These are phyloP conservation scores for Globisporangium acanthophoron DNA, from an alignment of 352 stramenopile species.

Conservation along the genomic window DNA sequence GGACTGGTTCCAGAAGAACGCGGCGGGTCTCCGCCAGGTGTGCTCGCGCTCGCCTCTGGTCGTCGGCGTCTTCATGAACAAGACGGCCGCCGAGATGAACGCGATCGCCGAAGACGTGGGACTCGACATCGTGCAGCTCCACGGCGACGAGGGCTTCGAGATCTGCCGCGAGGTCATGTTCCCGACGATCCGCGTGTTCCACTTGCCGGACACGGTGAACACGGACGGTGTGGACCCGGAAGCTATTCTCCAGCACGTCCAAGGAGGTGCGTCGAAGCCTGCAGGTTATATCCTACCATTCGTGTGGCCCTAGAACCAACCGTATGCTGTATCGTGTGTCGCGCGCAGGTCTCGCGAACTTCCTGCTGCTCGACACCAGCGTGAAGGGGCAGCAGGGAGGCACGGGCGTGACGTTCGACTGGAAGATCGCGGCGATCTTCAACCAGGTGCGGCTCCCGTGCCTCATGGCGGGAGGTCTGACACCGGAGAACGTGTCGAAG, in stretches of 20 bases:
- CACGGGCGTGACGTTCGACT: conserved; percentile 96
- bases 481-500: conserved; percentile 91
- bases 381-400: conserved; percentile 92
- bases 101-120: conserved; percentile 84
- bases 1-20: conserved; percentile 83
- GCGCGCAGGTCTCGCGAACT: conserved; percentile 62
- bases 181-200: conserved; percentile 91
- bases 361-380: conserved; percentile 94
- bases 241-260: conserved; percentile 62
- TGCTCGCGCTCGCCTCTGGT: conserved; percentile 84
- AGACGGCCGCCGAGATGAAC: conserved; percentile 90
- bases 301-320: neutral
- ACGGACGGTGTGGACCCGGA: conserved; percentile 73
- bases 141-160: conserved; percentile 93
- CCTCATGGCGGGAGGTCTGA: conserved; percentile 95
- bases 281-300: neutral
- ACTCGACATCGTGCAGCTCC: conserved; percentile 97
- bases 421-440: conserved; percentile 90
- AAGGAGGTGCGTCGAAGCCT: conserved; percentile 17
- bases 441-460: conserved; percentile 90
- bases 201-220: conserved; percentile 85
- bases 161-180: conserved; percentile 80
- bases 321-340: neutral
- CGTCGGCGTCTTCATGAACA: conserved; percentile 96
- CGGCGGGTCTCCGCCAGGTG: conserved; percentile 51